Percentiles rank a stretch among this genome's conserved stretches.
Evolutionary conservation across 1,284 basidiomycete genomes (phyloP).

Genomic region (Microbotryomycetes sp.): DNA sequence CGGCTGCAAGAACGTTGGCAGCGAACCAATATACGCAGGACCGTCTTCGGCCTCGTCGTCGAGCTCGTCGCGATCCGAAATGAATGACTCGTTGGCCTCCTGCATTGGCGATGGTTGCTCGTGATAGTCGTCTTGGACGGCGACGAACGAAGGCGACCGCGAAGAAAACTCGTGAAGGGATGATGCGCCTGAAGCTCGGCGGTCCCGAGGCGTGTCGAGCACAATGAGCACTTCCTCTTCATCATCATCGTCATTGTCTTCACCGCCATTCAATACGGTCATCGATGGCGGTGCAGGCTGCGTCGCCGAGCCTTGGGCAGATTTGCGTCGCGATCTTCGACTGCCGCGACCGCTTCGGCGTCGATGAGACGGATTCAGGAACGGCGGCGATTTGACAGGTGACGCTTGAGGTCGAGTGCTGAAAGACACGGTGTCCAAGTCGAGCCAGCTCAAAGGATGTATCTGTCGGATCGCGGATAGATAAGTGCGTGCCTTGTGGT

Average conservation of each 20-base stretch:
- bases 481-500: not conserved
- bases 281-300: not conserved
- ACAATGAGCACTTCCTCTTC: conserved; percentile 19
- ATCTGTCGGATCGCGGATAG: not conserved
- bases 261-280: not conserved
- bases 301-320: not conserved
- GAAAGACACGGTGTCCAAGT: conserved; percentile 28
- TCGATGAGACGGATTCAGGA: not conserved
- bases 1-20: conserved; percentile 19
- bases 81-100: conserved; percentile 14
- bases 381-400: not conserved
- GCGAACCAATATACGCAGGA: conserved; percentile 19
- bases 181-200: not conserved
- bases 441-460: conserved; percentile 27
- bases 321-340: not conserved
- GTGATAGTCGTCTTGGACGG: not conserved
- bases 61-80: not conserved
- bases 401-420: not conserved
- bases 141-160: conserved; percentile 1
- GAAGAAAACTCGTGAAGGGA: not conserved
- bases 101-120: conserved; percentile 2
- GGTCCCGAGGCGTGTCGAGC: conserved; percentile 12
- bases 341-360: conserved; percentile 1
- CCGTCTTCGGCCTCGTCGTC: not conserved
- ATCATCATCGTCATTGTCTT: conserved; percentile 19